phyloP scores from a whole-genome alignment of 371 early-diverging fungal genomes.

The Nematocida minor region DNA sequence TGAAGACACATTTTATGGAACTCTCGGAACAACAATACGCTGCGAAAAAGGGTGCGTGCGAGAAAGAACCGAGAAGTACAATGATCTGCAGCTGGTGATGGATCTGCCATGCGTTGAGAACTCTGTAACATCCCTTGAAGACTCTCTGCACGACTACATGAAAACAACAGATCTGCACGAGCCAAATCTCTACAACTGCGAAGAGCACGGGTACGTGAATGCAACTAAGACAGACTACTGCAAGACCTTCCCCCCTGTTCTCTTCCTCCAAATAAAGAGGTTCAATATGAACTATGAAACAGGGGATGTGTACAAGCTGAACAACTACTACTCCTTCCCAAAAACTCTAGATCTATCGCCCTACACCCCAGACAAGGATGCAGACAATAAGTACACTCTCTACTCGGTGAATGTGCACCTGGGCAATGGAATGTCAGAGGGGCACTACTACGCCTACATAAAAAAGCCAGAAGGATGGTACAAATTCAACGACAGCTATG shows the following conservation, averaged over 20 bases:
- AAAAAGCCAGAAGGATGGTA: constrained; percentile 72
- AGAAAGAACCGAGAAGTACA: constrained; percentile 60
- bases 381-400: constrained; percentile 40
- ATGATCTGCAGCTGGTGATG: constrained; percentile 60
- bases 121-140: constrained; percentile 66
- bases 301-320: constrained; percentile 68
- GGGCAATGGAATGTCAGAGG: constrained; percentile 79
- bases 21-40: constrained; percentile 42
- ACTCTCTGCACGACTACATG: constrained; percentile 81
- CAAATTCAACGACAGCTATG: constrained; percentile 92
- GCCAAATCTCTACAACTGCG: constrained; percentile 92
- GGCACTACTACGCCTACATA: constrained; percentile 84
- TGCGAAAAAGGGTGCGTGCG: constrained; percentile 59
- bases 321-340: constrained; percentile 92
- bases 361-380: constrained; percentile 70
- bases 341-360: constrained; percentile 76
- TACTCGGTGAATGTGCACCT: constrained; percentile 84
- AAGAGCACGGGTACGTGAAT: constrained; percentile 84
- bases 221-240: constrained; percentile 90
- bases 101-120: constrained; percentile 40
- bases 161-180: constrained; percentile 81
- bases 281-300: constrained; percentile 79
- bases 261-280: constrained; percentile 90
- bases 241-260: constrained; percentile 81
- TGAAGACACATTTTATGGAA: constrained; percentile 59